A percentile compares a stretch with the other conserved stretches of the same genome.
Evolutionary conservation across 2,329 filamentous ascomycete species (phyloP).

Genomic region (Fusarium oxysporum): DNA sequence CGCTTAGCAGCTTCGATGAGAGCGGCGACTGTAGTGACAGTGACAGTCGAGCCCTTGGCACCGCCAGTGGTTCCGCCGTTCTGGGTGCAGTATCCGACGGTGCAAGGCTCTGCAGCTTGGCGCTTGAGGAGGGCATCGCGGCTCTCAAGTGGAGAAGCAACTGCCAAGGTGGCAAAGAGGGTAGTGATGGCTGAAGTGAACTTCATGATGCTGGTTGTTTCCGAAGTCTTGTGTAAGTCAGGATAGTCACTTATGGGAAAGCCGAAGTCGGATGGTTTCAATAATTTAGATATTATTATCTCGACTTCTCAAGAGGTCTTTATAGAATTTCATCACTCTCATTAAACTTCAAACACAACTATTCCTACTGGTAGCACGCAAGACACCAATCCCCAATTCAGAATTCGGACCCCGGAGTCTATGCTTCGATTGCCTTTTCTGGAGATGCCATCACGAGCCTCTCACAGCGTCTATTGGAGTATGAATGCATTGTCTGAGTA

Average conservation of each 20-base stretch:
- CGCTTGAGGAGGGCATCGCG: conserved; percentile 49
- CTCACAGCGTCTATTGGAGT: neutral
- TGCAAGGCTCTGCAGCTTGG: conserved; percentile 61
- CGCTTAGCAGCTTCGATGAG: conserved; percentile 45
- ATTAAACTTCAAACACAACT: accelerated
- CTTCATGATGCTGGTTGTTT: conserved; percentile 28
- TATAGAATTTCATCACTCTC: neutral
- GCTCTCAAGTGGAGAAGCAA: conserved; percentile 28
- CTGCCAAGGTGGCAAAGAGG: conserved; percentile 31
- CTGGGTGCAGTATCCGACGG: conserved; percentile 49
- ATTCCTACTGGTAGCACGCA: neutral
- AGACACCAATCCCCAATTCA: conserved; percentile 4
- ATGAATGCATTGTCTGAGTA: no score
- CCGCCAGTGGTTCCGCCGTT: conserved; percentile 50
- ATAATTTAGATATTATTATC: neutral
- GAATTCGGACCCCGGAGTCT: conserved; percentile 9
- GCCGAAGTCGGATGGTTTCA: neutral
- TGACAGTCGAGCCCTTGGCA: conserved; percentile 46
- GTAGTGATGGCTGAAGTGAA: conserved; percentile 17
- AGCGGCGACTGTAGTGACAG: conserved; percentile 42
- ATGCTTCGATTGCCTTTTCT: conserved; percentile 7
- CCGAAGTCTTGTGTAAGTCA: neutral
- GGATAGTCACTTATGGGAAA: neutral
- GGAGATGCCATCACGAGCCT: neutral
- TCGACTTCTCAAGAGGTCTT: neutral